A percentile compares a stretch with the other conserved stretches of the same genome.
phyloP scores from a whole-genome alignment of 2,329 filamentous ascomycete genomes.

The Xylariales sp. region DNA sequence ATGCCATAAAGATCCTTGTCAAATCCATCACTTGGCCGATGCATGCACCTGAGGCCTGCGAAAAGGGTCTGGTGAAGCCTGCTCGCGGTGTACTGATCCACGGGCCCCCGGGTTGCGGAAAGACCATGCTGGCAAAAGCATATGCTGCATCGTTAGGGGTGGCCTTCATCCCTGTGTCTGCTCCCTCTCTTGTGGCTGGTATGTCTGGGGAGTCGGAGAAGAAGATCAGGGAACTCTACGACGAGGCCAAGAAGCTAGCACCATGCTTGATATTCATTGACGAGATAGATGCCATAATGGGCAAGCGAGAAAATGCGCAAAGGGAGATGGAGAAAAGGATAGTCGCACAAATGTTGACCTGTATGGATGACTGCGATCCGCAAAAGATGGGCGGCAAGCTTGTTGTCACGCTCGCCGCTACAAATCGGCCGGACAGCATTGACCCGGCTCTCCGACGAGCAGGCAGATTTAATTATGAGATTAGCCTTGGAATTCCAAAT shows the following conservation, averaged over 20 bases:
- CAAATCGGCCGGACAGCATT: slow-evolving; percentile 86
- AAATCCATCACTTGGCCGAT: slow-evolving; percentile 80
- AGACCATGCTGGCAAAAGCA: slow-evolving; percentile 85
- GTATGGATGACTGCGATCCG: slow-evolving; percentile 83
- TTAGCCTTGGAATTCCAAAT: slow-evolving; percentile 89
- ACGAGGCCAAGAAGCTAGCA: slow-evolving; percentile 85
- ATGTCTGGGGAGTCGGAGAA: slow-evolving; percentile 93
- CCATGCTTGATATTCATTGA: slow-evolving; percentile 94
- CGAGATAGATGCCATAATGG: slow-evolving; percentile 90
- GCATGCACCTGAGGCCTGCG: slow-evolving; percentile 73
- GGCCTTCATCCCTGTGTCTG: slow-evolving; percentile 84
- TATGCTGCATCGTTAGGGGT: slow-evolving; percentile 80
- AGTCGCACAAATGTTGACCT: slow-evolving; percentile 82
- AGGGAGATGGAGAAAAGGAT: slow-evolving; percentile 92
- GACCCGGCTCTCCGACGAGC: slow-evolving; percentile 80
- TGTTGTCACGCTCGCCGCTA: slow-evolving; percentile 91
- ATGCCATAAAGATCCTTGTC: slow-evolving; percentile 75
- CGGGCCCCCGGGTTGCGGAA: slow-evolving; percentile 86
- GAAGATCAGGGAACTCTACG: slow-evolving; percentile 85
- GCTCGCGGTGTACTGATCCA: slow-evolving; percentile 82
- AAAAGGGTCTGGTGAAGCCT: slow-evolving; percentile 73
- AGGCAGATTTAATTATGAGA: slow-evolving; percentile 83
- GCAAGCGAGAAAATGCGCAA: slow-evolving; percentile 84
- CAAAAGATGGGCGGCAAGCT: slow-evolving; percentile 77
- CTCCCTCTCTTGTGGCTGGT: slow-evolving; percentile 82